A percentile compares a stretch with the other conserved stretches of the same genome.
Evolutionary conservation across 352 stramenopile species (phyloP).

Genomic region (Aphanomyces cochlioides): DNA sequence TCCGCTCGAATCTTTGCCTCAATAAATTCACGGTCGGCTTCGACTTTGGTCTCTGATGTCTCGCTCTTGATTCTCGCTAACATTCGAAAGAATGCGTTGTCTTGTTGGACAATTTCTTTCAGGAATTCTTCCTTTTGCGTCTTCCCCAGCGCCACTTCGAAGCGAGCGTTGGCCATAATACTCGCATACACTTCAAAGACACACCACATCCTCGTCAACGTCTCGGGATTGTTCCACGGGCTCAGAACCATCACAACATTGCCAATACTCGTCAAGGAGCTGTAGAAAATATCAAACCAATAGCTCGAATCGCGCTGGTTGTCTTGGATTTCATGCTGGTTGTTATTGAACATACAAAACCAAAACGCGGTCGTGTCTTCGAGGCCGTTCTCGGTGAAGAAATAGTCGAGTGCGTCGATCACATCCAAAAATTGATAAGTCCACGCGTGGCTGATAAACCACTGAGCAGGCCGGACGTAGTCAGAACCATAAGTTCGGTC

Average conservation of each 20-base stretch:
- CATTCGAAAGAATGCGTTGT: constrained; percentile 11
- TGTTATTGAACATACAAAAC: constrained; percentile 27
- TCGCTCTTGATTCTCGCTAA: constrained; percentile 4
- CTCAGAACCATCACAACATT: constrained; percentile 20
- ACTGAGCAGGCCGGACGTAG: neutral
- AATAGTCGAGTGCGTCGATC: constrained; percentile 16
- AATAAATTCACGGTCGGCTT: constrained; percentile 8
- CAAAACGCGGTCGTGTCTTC: neutral
- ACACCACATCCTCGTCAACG: constrained; percentile 15
- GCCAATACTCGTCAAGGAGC: constrained; percentile 1
- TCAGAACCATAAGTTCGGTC: neutral
- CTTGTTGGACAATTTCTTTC: constrained; percentile 1
- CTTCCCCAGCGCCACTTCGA: constrained; percentile 13
- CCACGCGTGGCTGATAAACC: constrained; percentile 27
- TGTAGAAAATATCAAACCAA: constrained; percentile 10
- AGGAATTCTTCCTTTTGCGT: neutral
- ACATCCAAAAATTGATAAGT: constrained; percentile 14
- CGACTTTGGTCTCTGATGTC: neutral
- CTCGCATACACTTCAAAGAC: constrained; percentile 20
- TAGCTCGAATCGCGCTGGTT: neutral
- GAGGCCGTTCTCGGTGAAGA: neutral
- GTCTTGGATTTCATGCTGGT: constrained; percentile 1
- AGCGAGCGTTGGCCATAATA: constrained; percentile 1
- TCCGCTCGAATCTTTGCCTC: neutral
- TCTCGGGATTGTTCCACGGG: constrained; percentile 20